phyloP scores from a whole-genome alignment of 2,329 filamentous ascomycete genomes.

The Botrytis deweyae region DNA sequence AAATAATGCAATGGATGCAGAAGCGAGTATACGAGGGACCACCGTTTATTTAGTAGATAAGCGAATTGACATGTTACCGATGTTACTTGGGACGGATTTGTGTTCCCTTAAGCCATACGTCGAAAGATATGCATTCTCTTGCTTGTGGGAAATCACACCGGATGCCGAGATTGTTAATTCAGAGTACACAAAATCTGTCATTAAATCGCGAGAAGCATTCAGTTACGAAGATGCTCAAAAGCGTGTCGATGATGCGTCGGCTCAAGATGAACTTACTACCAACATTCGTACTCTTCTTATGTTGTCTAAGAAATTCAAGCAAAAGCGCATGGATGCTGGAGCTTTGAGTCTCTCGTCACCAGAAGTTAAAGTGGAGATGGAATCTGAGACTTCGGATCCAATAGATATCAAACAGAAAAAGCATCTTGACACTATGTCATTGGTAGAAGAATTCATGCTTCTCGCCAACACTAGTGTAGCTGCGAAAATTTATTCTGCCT shows the following conservation, averaged over 20 bases:
- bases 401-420: conserved; percentile 96
- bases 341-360: conserved; percentile 95
- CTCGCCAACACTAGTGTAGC: conserved; percentile 96
- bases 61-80: conserved; percentile 98
- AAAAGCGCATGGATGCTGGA: conserved; percentile 95
- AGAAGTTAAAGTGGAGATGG: conserved; percentile 92
- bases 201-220: conserved; percentile 93
- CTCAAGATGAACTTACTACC: conserved; percentile 83
- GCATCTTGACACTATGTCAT: conserved; percentile 90
- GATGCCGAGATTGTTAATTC: conserved; percentile 81
- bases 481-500: conserved; percentile 82
- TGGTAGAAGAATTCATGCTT: conserved; percentile 99
- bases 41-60: conserved; percentile 98
- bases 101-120: conserved; percentile 97
- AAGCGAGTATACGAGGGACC: conserved; percentile 90
- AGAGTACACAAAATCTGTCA: conserved; percentile 97
- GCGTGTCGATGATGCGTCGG: conserved; percentile 83
- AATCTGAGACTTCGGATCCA: conserved; percentile 93
- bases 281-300: conserved; percentile 84
- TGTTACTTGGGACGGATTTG: conserved; percentile 90
- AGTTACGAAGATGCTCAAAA: conserved; percentile 96
- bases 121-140: conserved; percentile 87
- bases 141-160: conserved; percentile 82
- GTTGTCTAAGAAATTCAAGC: conserved; percentile 88
- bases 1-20: conserved; percentile 93